Conservation (phyloP, 768 basidiomycete genomes). For the Lepiota brunneoincarnata region DNA sequence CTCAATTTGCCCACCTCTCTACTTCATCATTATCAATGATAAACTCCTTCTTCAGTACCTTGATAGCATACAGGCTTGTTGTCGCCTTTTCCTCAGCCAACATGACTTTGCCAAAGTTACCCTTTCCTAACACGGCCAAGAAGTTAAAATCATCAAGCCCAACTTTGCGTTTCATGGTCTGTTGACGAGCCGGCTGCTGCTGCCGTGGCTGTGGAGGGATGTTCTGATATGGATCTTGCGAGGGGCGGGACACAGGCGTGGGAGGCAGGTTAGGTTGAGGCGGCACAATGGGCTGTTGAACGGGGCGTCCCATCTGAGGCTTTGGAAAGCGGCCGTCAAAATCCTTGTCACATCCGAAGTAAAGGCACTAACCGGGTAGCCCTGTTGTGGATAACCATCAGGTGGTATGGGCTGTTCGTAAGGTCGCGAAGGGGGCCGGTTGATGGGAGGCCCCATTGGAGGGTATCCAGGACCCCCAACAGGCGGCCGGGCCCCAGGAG, state of each 20-base stretch:
- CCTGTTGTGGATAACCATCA: conserved; percentile 23
- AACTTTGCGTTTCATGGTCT: conserved; percentile 74
- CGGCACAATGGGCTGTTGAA: conserved; percentile 23
- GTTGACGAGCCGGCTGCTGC: conserved; percentile 37
- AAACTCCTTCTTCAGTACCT: conserved; percentile 99
- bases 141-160: conserved; percentile 99
- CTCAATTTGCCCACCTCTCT: conserved; percentile 67
- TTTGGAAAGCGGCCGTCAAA: not conserved
- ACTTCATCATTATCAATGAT: conserved; percentile 99
- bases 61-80: conserved; percentile 92
- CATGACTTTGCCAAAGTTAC: conserved; percentile 99
- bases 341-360: not conserved
- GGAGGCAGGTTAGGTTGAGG: conserved; percentile 17
- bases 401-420: conserved; percentile 23
- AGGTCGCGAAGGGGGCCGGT: conserved; percentile 22
- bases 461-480: conserved; percentile 46
- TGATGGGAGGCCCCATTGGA: conserved; percentile 28
- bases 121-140: conserved; percentile 96
- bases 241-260: conserved; percentile 8
- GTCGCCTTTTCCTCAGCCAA: conserved; percentile 96
- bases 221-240: conserved; percentile 16
- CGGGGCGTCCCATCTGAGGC: conserved; percentile 3
- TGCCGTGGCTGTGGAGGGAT: conserved; percentile 20
- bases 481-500: conserved; percentile 41
- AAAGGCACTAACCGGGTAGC: conserved; percentile 17